Evolutionary conservation across 306 rosid genomes (phyloP).

Genomic region (Pterocarpus santalinus): DNA sequence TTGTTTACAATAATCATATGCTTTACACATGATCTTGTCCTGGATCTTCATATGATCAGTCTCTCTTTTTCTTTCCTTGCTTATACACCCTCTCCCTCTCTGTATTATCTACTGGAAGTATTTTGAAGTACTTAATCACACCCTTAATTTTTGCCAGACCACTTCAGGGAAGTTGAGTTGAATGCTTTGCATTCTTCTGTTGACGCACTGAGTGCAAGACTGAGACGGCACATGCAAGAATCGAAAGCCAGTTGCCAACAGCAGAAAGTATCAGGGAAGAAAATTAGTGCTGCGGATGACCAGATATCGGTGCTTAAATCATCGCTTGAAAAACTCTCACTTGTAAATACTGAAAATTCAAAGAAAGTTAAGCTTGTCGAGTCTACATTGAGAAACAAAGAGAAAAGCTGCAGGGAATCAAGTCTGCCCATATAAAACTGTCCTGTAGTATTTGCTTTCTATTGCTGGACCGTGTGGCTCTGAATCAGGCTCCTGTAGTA

Average conservation of each 20-base stretch:
- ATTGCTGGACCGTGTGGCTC: constrained; percentile 15
- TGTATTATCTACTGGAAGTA: constrained; percentile 19
- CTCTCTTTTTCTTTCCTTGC: constrained; percentile 17
- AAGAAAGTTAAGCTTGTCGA: constrained; percentile 82
- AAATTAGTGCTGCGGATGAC: constrained; percentile 57
- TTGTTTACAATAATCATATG: constrained; percentile 19
- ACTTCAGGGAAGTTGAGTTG: constrained; percentile 77
- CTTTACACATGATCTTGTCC: constrained; percentile 13
- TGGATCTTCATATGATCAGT: constrained; percentile 2
- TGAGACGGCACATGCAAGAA: constrained; percentile 66
- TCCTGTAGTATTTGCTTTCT: neutral
- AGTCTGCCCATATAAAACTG: constrained; percentile 26
- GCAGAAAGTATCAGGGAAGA: constrained; percentile 61
- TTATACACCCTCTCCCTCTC: constrained; percentile 2
- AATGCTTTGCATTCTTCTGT: constrained; percentile 81
- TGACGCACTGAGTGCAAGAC: constrained; percentile 69
- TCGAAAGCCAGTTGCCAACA: constrained; percentile 57
- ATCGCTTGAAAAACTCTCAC: constrained; percentile 73
- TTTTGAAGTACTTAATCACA: constrained; percentile 18
- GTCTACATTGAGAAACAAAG: constrained; percentile 63
- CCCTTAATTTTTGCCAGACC: constrained; percentile 58
- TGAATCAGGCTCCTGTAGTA: constrained; percentile 8
- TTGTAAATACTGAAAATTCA: constrained; percentile 72
- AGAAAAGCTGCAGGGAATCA: constrained; percentile 58
- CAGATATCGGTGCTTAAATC: constrained; percentile 79